A percentile compares a stretch with the other conserved stretches of the same genome.
Conservation (phyloP, 2,329 filamentous ascomycete genomes). For the Apiospora kogelbergensis region DNA sequence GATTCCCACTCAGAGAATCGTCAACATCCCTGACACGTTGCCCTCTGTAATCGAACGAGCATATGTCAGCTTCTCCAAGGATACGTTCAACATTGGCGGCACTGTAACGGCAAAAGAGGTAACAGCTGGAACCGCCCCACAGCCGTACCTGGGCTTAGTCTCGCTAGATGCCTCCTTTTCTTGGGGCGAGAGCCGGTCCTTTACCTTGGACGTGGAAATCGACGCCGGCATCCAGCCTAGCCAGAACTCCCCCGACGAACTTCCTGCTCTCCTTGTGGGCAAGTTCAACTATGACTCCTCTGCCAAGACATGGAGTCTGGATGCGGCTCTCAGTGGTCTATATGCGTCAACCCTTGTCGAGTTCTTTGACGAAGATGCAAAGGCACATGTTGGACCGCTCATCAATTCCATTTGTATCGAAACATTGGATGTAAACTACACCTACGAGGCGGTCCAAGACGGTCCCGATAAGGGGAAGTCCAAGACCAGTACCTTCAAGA, state of each 20-base stretch:
- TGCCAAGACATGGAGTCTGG: background rate
- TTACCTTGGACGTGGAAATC: background rate
- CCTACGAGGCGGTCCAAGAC: background rate
- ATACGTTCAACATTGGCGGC: background rate
- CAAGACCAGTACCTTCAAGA: too few species aligned
- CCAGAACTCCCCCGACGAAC: background rate
- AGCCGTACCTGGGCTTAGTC: background rate
- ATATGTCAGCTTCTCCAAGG: background rate
- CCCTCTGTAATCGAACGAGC: background rate
- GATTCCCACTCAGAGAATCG: constrained; percentile 5
- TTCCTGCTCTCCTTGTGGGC: too few species aligned
- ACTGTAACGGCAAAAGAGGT: background rate
- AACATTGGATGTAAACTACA: background rate
- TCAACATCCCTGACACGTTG: background rate
- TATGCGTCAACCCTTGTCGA: background rate
- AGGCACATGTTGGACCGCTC: constrained; percentile 13
- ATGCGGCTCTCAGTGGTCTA: background rate
- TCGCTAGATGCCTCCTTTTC: background rate
- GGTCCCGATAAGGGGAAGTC: too few species aligned
- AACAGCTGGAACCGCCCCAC: too few species aligned
- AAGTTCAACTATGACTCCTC: too few species aligned
- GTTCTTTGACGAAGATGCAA: background rate
- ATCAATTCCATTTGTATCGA: background rate
- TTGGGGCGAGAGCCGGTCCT: background rate
- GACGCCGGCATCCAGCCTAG: background rate